phyloP scores from a whole-genome alignment of 495 filamentous ascomycete genomes.

The Letharia lupina region DNA sequence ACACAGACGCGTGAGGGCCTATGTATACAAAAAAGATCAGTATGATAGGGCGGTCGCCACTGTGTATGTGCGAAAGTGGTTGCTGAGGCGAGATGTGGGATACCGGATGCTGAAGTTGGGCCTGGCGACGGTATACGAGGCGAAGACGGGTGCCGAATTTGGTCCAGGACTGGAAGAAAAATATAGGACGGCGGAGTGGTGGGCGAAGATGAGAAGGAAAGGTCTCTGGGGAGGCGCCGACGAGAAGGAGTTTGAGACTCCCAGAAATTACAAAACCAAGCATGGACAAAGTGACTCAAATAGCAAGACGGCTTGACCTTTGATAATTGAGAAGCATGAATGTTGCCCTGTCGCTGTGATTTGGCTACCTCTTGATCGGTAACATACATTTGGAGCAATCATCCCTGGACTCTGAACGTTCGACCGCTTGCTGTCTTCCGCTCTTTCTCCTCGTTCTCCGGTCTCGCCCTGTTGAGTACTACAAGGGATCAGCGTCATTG shows the following conservation, averaged over 20 bases:
- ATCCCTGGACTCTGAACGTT: constrained; percentile 73
- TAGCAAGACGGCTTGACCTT: neutral
- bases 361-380: neutral
- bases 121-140: constrained; percentile 85
- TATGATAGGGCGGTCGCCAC: constrained; percentile 86
- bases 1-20: constrained; percentile 64
- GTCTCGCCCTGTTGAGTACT: constrained; percentile 85
- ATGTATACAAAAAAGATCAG: constrained; percentile 76
- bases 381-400: neutral
- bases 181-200: constrained; percentile 63
- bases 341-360: neutral
- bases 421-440: constrained; percentile 95
- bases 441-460: constrained; percentile 95
- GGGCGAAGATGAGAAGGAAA: constrained; percentile 56
- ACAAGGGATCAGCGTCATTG: constrained; percentile 27
- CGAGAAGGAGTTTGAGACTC: constrained; percentile 60
- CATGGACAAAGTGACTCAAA: neutral
- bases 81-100: constrained; percentile 68
- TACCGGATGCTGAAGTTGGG: constrained; percentile 79
- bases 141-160: constrained; percentile 80
- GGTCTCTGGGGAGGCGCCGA: constrained; percentile 65
- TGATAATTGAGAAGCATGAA: neutral
- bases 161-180: constrained; percentile 49
- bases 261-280: constrained; percentile 75
- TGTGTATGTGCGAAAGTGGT: constrained; percentile 60